A percentile compares a stretch with the other conserved stretches of the same genome.
phyloP scores from a whole-genome alignment of 2,329 filamentous ascomycete genomes.

The Tothia fuscella region DNA sequence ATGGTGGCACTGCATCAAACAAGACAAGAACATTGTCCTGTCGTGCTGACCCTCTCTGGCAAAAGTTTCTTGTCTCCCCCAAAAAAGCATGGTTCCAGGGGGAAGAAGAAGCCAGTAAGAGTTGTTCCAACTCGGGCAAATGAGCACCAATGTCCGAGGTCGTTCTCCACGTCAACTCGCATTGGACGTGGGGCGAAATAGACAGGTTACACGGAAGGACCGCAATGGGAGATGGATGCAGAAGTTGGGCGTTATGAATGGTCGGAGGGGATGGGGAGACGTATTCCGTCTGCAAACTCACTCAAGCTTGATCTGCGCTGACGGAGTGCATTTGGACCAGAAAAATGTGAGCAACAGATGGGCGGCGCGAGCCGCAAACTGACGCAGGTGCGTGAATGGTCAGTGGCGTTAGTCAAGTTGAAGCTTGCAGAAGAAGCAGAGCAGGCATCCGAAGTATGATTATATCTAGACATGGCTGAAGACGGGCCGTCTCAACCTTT shows the following conservation, averaged over 20 bases:
- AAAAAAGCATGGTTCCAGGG: slow-evolving; percentile 3
- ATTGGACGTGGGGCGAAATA: slow-evolving; percentile 2
- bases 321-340: no score
- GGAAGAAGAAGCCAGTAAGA: neutral
- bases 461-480: no score
- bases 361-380: no score
- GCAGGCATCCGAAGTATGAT: no score
- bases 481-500: no score
- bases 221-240: neutral
- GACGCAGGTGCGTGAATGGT: no score
- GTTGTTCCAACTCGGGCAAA: neutral
- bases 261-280: neutral
- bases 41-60: neutral
- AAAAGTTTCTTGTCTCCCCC: neutral
- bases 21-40: neutral
- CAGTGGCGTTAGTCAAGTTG: no score
- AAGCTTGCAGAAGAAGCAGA: no score
- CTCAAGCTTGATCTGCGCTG: no score
- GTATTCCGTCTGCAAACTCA: neutral
- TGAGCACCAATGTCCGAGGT: slow-evolving; percentile 3
- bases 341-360: no score
- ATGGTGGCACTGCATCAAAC: slow-evolving; percentile 3
- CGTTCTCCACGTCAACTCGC: neutral
- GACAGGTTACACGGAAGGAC: neutral
- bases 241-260: neutral